Conservation (phyloP, 2,329 filamentous ascomycete genomes). For the Ophiocordyceps camponoti-leonardi region DNA sequence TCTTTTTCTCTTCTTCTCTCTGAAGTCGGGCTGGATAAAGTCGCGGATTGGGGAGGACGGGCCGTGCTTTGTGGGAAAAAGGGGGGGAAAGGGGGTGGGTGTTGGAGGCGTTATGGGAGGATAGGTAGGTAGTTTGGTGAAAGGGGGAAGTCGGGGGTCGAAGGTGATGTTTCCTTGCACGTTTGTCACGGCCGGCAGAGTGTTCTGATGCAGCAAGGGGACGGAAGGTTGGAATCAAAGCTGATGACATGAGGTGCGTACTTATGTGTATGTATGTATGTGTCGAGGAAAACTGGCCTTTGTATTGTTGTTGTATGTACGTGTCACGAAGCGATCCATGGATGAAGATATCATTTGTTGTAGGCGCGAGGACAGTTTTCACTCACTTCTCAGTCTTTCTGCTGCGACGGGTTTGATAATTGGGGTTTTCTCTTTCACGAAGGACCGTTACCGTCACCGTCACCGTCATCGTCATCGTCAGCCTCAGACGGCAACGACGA, state of each 20-base stretch:
- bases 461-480: no score
- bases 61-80: neutral
- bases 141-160: neutral
- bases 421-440: no score
- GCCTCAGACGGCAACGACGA: constrained; percentile 25
- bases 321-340: neutral
- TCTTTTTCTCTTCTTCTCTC: neutral
- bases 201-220: neutral
- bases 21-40: neutral
- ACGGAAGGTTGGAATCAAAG: no score
- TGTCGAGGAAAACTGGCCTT: neutral
- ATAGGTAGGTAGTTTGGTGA: neutral
- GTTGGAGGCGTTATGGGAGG: no score
- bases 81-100: neutral
- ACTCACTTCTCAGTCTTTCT: no score
- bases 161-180: neutral
- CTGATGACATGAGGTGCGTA: neutral
- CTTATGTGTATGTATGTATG: neutral
- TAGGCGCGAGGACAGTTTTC: no score
- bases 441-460: neutral
- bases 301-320: no score
- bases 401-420: no score
- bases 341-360: no score
- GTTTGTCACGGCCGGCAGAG: neutral
- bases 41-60: neutral